Evolutionary conservation across 2,329 filamentous ascomycete genomes (phyloP), one percentile per base, ranked within the genome.

Genomic region (Sclerotiophoma versabilis): DNA sequence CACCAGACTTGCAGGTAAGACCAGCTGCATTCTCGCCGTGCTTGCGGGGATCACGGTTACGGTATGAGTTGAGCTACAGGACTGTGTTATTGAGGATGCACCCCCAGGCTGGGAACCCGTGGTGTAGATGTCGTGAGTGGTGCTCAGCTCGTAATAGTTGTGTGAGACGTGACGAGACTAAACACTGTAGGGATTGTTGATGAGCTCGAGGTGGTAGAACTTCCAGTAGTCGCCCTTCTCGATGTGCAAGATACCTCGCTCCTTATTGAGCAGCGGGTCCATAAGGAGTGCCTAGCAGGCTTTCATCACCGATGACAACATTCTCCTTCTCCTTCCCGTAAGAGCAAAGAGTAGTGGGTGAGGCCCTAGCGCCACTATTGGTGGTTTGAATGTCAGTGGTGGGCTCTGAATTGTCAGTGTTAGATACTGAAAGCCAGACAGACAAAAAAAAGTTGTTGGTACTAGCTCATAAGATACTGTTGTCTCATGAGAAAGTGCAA

Each of bases 11-110:
- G 62, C 74, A 77, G 1, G 75, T 79, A 36, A 81, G 80, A 1
- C 80, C 80, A 47, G 82, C 79, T 14, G 80, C 80, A 34, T 76
- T 79, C 63, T 82, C 80, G 8, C 80, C 80, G 42, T 82, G 82
- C 70, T 82, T 82, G 41, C 80, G 75, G 2, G 80, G 80, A 30
- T 68, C 62, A n/a, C 65, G 55, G 55, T 65, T 67, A 29, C 49
- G 52, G 45, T 66, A 67, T 0, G 62, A 63, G 54, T 68, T 64
- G 17, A 68, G 55, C 38, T 68, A 63, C 10, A 62, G 30, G 8
- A 68, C 59, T 5, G 54, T 60, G 37, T 67, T 68, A 54, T 68
- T 68, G 58, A 55, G 1, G 60, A 62, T 9, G 64, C 61, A 1
- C 75, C 73, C 49, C 76, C 65, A 9, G 76, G 60, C 39, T 76